Evolutionary conservation across 768 basidiomycete genomes (phyloP).

Genomic region (Exsudoporus frostii): DNA sequence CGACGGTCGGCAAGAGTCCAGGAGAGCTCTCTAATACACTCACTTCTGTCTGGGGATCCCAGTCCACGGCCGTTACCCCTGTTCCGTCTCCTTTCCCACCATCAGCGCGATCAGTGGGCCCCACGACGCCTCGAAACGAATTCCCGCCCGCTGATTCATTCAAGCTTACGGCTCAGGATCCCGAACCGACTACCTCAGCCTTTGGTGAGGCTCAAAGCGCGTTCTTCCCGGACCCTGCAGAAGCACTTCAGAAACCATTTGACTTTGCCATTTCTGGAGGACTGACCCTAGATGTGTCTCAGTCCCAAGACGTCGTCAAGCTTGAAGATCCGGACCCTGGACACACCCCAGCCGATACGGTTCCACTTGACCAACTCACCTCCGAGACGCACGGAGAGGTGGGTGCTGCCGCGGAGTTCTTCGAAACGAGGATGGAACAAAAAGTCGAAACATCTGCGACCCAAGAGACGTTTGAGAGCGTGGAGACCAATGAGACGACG

Average conservation of each 20-base stretch:
- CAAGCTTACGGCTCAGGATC: conserved; percentile 1
- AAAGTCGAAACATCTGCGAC: conserved; percentile 4
- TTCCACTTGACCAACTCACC: conserved; percentile 21
- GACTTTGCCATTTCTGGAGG: neutral
- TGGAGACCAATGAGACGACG: neutral
- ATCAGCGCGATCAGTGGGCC: conserved; percentile 22
- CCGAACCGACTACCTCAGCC: conserved; percentile 10
- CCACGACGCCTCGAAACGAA: conserved; percentile 19
- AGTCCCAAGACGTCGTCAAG: neutral
- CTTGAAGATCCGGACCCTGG: conserved; percentile 6
- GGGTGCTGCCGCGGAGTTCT: neutral
- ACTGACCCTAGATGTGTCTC: conserved; percentile 15
- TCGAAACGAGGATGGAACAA: conserved; percentile 7
- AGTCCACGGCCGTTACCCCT: conserved; percentile 27
- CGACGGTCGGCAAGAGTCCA: conserved; percentile 37
- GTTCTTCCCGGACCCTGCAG: neutral
- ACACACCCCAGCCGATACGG: conserved; percentile 29
- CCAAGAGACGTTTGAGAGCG: conserved; percentile 4
- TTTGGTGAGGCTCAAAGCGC: conserved; percentile 10
- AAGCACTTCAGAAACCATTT: neutral
- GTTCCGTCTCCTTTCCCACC: conserved; percentile 27
- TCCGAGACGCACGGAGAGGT: conserved; percentile 2
- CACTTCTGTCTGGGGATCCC: conserved; percentile 48
- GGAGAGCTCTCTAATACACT: conserved; percentile 42
- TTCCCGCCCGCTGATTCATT: conserved; percentile 3